Evolutionary conservation across 345 rosid species (phyloP).

Genomic region (Pugionium dolabratum): DNA sequence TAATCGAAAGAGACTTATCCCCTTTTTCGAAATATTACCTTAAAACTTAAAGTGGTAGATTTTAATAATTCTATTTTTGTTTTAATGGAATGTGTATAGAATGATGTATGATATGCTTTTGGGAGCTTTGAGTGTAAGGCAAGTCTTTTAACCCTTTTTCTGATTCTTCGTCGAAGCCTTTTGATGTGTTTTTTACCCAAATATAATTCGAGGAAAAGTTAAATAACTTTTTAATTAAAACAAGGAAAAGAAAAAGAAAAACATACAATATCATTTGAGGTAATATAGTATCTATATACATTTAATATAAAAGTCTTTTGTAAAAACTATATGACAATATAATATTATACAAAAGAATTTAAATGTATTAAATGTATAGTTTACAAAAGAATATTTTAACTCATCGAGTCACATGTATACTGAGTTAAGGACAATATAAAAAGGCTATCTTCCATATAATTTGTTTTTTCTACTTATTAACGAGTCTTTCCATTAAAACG

Average conservation of each 20-base stretch:
- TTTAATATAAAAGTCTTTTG: too few relatives aligned
- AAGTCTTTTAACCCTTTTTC: constrained; percentile 32
- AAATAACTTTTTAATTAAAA: constrained; percentile 25
- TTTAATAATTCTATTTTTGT: not conserved
- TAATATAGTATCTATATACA: too few relatives aligned
- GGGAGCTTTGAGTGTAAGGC: constrained; percentile 29
- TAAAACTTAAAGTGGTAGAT: constrained; percentile 9
- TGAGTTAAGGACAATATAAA: too few relatives aligned
- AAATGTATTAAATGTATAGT: too few relatives aligned
- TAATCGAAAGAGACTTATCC: not conserved
- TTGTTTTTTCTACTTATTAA: too few relatives aligned
- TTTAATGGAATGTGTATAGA: constrained; percentile 25
- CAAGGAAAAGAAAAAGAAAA: not conserved
- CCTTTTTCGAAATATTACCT: constrained; percentile 20
- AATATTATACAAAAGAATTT: too few relatives aligned
- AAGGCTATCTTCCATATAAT: too few relatives aligned
- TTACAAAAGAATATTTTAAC: too few relatives aligned
- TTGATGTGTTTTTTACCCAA: constrained; percentile 28
- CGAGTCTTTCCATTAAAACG: too few relatives aligned
- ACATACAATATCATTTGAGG: not conserved
- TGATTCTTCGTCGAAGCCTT: constrained; percentile 36
- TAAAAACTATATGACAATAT: too few relatives aligned
- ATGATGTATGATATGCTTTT: constrained; percentile 26
- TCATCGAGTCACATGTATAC: too few relatives aligned
- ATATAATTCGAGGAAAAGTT: constrained; percentile 32